Evolutionary conservation across 768 basidiomycete species (phyloP), one percentile per base, ranked within the genome.

Genomic region (Albatrellus ellisii): DNA sequence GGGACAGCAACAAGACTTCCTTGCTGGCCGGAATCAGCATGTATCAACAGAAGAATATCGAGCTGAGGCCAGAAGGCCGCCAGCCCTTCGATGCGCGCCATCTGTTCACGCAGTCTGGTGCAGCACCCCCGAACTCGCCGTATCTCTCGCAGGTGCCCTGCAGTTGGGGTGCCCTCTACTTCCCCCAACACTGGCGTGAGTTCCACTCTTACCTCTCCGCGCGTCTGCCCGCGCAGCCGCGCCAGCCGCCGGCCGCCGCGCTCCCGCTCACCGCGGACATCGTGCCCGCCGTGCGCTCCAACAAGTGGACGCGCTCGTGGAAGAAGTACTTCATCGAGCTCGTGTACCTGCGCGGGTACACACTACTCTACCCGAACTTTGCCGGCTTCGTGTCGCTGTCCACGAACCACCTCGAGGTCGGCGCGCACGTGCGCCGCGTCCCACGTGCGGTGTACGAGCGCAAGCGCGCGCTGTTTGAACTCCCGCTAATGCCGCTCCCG

Each of bases 91-190:
- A 82, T 56, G 74, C 87, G 1, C 76, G 73, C 46, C 45, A 53
- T 0, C 59, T 80, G 17, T 84, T 91, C 56, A 54, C 58, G 8
- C 46, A 57, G 0, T 49, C 59, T 8, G 63, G 62, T 2, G 37
- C 73, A n/a, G 42, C 62, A 0, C 47, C 68, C 33, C 59, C 70
- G 0, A 62, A 65, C 1, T 75, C 75, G 0, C 87, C 89, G 0
- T 91, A 88, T 57, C 72, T 91, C 32, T 88, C 86, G 0, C 81
- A 85, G 45, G 75, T 88, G 8, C 89, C 88, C 0, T 90, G 88
- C 59, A 87, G 83, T 60, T 92, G 87, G 88, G 89, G 88, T 11
- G 88, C 85, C 2, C 67, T 87, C 27, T 92, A 90, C 63, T 92
- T 92, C 55, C 87, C 89, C 9, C 73, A 85, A 49, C 78, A 81